Conservation (phyloP, 2,329 filamentous ascomycete genomes). For the Fusarium sp. region DNA sequence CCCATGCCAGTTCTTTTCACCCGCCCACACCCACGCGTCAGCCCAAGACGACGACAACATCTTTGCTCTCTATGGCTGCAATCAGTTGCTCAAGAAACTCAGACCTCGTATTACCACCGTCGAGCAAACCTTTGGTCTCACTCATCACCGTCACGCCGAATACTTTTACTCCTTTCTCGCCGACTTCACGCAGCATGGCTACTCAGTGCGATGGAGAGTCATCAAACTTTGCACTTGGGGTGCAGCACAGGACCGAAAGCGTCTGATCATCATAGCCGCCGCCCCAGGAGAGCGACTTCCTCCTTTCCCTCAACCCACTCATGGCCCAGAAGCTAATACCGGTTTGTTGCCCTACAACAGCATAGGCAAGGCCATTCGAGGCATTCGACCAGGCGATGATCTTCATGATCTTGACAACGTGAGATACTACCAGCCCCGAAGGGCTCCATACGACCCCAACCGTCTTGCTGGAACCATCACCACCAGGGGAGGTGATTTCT, state of each 20-base stretch:
- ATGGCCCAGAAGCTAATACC: slow-evolving; percentile 56
- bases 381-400: slow-evolving; percentile 49
- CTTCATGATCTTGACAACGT: slow-evolving; percentile 55
- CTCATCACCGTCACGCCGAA: slow-evolving; percentile 61
- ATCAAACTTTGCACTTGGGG: slow-evolving; percentile 65
- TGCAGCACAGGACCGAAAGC: slow-evolving; percentile 61
- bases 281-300: slow-evolving; percentile 79
- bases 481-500: slow-evolving; percentile 70
- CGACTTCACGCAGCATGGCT: slow-evolving; percentile 73
- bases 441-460: slow-evolving; percentile 59
- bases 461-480: slow-evolving; percentile 71
- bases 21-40: slow-evolving; percentile 76
- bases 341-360: slow-evolving; percentile 58
- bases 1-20: slow-evolving; percentile 82
- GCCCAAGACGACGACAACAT: slow-evolving; percentile 78
- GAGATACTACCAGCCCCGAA: slow-evolving; percentile 45
- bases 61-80: slow-evolving; percentile 66
- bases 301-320: slow-evolving; percentile 72
- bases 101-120: slow-evolving; percentile 79
- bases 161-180: slow-evolving; percentile 72
- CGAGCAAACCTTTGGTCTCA: slow-evolving; percentile 82
- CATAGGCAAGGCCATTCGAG: slow-evolving; percentile 56
- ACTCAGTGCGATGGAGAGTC: slow-evolving; percentile 77
- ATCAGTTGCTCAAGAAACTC: slow-evolving; percentile 66
- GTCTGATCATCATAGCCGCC: slow-evolving; percentile 69